phyloP scores from a whole-genome alignment of 306 rosid species.

The Citrullus amarus region DNA sequence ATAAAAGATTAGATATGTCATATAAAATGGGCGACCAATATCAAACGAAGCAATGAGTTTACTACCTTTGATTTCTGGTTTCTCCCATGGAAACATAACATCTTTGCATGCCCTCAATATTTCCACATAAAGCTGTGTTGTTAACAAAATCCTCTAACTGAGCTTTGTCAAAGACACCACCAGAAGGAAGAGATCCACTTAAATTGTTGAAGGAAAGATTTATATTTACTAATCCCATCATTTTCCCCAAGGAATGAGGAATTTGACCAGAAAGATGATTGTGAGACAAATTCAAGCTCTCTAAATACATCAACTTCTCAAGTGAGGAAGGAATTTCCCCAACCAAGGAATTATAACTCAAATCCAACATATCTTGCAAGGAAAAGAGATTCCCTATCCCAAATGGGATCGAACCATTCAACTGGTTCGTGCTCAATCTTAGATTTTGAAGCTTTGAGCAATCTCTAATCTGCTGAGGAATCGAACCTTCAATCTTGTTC shows the following conservation, averaged over 20 bases:
- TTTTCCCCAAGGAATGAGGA: conserved; percentile 18
- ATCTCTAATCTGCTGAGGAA: conserved; percentile 31
- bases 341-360: conserved; percentile 36
- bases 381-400: conserved; percentile 25
- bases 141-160: conserved; percentile 19
- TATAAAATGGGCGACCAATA: no score
- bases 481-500: conserved; percentile 30
- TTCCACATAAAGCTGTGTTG: conserved; percentile 24
- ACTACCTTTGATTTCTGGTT: not conserved
- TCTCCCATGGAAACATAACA: conserved; percentile 11
- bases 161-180: conserved; percentile 24
- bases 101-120: conserved; percentile 14
- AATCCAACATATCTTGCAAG: conserved; percentile 27
- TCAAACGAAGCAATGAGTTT: not conserved
- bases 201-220: conserved; percentile 35
- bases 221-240: conserved; percentile 29
- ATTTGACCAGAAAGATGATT: conserved; percentile 32
- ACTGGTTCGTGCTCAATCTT: conserved; percentile 23
- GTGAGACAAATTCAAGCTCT: conserved; percentile 39
- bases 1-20: not conserved
- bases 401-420: conserved; percentile 36
- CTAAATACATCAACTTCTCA: conserved; percentile 22
- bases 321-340: conserved; percentile 29
- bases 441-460: conserved; percentile 19
- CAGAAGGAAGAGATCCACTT: conserved; percentile 26